These are phyloP conservation scores for Trichophyton mentagrophytes DNA, from an alignment of 2,329 filamentous ascomycete genomes.

Conservation along the genomic window DNA sequence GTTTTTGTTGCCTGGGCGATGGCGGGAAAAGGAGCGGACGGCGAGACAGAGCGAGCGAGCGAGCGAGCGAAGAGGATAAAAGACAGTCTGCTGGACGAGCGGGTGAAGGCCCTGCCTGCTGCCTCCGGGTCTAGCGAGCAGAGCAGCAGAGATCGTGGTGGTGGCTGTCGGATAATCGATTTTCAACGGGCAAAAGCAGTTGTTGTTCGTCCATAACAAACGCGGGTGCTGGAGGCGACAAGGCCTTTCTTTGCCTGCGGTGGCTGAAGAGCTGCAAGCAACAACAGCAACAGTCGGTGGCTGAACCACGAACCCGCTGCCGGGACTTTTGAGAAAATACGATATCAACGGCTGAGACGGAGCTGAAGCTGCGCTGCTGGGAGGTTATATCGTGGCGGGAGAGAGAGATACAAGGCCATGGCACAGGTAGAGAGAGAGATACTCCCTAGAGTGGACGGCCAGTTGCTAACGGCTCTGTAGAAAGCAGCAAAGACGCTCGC, in stretches of 20 bases:
- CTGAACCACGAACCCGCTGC: neutral
- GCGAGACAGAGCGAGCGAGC: neutral
- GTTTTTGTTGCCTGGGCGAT: neutral
- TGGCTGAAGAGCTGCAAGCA: neutral
- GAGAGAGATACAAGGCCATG: neutral
- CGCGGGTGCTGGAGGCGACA: neutral
- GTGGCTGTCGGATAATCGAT: no score
- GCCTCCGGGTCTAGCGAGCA: neutral
- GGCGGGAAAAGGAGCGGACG: neutral
- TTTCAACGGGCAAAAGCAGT: neutral
- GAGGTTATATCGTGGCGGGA: neutral
- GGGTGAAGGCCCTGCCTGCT: neutral
- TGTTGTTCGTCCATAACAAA: neutral
- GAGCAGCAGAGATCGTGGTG: neutral
- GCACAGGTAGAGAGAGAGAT: neutral
- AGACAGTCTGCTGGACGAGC: neutral
- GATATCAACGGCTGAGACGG: neutral
- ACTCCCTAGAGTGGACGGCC: neutral
- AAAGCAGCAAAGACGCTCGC: slow-evolving; percentile 50
- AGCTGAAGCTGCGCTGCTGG: neutral
- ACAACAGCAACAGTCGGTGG: neutral
- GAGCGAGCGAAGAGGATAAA: neutral
- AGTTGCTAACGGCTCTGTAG: slow-evolving; percentile 17
- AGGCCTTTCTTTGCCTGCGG: neutral
- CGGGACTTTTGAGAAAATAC: neutral